A percentile compares a stretch with the other conserved stretches of the same genome.
Conservation (phyloP, 345 rosid species). For the Syzygium jambos region DNA sequence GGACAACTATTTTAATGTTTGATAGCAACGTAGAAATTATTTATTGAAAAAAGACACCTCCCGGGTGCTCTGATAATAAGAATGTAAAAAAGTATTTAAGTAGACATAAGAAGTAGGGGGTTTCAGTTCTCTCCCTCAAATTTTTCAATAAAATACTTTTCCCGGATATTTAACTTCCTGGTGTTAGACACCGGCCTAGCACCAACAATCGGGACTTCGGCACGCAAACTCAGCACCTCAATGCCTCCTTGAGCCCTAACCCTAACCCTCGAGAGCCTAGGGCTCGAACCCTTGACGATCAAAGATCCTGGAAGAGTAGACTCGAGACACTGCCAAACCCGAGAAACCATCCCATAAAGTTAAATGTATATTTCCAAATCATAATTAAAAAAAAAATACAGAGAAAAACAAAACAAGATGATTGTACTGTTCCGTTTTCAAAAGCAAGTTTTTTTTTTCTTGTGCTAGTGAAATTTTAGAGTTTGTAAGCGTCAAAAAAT, state of each 20-base stretch:
- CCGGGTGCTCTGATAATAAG: background rate
- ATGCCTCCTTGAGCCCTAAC: too few relatives aligned
- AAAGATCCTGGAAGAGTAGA: background rate
- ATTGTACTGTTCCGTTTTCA: background rate
- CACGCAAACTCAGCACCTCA: too few relatives aligned
- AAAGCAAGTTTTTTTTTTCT: background rate
- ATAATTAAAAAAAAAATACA: background rate
- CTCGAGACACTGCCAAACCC: background rate
- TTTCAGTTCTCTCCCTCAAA: background rate
- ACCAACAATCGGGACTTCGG: too few relatives aligned
- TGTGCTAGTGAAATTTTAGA: background rate
- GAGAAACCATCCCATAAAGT: background rate
- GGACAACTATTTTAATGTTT: background rate
- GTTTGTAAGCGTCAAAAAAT: background rate
- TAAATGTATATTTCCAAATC: background rate
- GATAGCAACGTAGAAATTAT: too few relatives aligned
- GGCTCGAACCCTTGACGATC: too few relatives aligned
- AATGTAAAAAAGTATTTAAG: background rate
- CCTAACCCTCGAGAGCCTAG: too few relatives aligned
- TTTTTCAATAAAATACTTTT: too few relatives aligned
- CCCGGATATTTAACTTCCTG: background rate
- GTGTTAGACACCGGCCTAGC: too few relatives aligned
- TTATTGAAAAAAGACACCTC: too few relatives aligned
- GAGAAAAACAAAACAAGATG: background rate
- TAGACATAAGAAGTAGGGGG: background rate